Conservation (phyloP, 768 basidiomycete genomes). For the Dioszegia hungarica region DNA sequence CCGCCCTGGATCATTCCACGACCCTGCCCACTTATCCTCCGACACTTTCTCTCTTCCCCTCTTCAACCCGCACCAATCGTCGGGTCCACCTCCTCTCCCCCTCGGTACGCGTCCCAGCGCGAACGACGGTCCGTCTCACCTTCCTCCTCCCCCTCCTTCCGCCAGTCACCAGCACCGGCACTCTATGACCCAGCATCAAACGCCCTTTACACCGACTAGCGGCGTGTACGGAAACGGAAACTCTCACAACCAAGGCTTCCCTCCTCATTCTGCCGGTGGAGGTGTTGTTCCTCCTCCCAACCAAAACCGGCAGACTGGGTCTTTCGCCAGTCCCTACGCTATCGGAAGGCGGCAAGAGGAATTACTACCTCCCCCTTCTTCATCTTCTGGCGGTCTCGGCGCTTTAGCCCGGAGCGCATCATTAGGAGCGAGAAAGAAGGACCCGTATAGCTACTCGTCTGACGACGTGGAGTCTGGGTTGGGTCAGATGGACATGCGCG, state of each 20-base stretch:
- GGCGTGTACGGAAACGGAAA: not conserved
- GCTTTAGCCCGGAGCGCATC: conserved; percentile 42
- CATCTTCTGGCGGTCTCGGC: conserved; percentile 21
- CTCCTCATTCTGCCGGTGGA: not conserved
- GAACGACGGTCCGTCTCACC: not conserved
- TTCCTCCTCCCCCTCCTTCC: conserved; percentile 8
- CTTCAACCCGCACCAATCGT: conserved; percentile 29
- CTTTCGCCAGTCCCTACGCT: not conserved
- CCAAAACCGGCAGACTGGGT: not conserved
- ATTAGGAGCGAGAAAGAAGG: conserved; percentile 41
- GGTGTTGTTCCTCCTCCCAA: conserved; percentile 4
- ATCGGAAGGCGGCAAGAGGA: conserved; percentile 15
- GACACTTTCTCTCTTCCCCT: conserved; percentile 26
- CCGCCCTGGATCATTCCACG: conserved; percentile 38
- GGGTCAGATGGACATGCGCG: conserved; percentile 37
- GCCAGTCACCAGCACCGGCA: conserved; percentile 7
- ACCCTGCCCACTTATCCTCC: conserved; percentile 5
- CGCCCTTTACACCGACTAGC: not conserved
- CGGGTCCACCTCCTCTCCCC: conserved; percentile 5
- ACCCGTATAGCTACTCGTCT: conserved; percentile 41
- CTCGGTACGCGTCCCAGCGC: not conserved
- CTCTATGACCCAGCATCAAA: conserved; percentile 6
- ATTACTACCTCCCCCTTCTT: conserved; percentile 22
- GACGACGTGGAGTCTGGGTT: conserved; percentile 47
- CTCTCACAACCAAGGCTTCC: too few species aligned